Evolutionary conservation across 305 asterid species (phyloP), one percentile per base, ranked within the genome.

Genomic region (Fraxinus nigra): DNA sequence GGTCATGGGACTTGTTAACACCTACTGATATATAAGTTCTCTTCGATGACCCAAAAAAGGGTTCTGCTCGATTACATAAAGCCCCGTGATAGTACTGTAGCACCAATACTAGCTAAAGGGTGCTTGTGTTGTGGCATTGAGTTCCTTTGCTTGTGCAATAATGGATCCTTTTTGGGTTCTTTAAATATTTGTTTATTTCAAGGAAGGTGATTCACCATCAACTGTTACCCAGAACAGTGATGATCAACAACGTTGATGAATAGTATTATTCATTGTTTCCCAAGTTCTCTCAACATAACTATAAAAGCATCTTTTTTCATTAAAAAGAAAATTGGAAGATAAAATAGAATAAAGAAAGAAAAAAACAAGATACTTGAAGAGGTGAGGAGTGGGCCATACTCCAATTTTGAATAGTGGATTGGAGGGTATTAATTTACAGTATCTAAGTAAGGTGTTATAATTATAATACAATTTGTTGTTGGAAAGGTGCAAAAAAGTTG

Each of bases 401-500:
- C 32, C 74, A 67, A 67, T 28, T 10, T 67, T 51, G 46, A 28
- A 14, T 13, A 51, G 10, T 54, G 63, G 10, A n/a, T 54, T 22
- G 20, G 26, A n/a, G 24, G 24, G 63, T n/a, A 13, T 30, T 43
- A 37, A 38, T 35, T 72, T 72, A 38, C 26, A 65, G 7, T 74
- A 26, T 48, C 56, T 26, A n/a, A 24, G 70, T 34, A 78, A 35
- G 32, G 33, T 24, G 18, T 46, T 28, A 18, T 65, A 20, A 28
- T 46, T 18, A 34, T 76, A 76, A 6, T 51, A 69, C 56, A 77
- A 30, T 76, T 59, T 80, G 63, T 73, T 67, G 80, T 78, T 78
- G 76, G 80, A 83, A 85, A 63, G 82, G 54, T 72, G 80, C 83
- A 72, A 82, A 43, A 78, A 54, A 80, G 85, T 69, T 61, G 82